Percentiles rank a stretch among this genome's conserved stretches.
phyloP scores from a whole-genome alignment of 2,329 filamentous ascomycete species.

The Talaromyces piceae region DNA sequence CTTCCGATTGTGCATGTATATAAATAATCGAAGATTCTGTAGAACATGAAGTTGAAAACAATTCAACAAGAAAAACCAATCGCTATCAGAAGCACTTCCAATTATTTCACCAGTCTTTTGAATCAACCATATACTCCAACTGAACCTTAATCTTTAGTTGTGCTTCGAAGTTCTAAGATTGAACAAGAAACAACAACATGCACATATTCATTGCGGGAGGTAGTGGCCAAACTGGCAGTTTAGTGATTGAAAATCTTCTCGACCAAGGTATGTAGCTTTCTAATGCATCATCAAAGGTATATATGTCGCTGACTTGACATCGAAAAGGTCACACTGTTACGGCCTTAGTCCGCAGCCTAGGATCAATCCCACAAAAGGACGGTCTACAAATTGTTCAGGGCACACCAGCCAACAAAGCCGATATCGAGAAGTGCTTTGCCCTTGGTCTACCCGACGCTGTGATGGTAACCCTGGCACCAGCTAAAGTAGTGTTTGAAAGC shows the following conservation, averaged over 20 bases:
- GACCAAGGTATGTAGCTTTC: neutral
- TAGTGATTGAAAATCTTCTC: slow-evolving; percentile 5
- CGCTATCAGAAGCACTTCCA: neutral
- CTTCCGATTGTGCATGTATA: neutral
- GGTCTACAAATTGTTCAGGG: slow-evolving; percentile 5
- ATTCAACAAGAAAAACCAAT: neutral
- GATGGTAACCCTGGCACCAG: slow-evolving; percentile 3
- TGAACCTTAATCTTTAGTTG: neutral
- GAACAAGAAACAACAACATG: slow-evolving; percentile 1
- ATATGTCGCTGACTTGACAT: neutral
- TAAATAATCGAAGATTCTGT: neutral
- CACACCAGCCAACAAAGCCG: slow-evolving; percentile 6
- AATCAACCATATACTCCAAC: neutral
- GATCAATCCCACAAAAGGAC: neutral
- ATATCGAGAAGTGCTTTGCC: slow-evolving; percentile 3
- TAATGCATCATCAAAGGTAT: neutral
- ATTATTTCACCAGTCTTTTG: neutral
- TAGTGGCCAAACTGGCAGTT: slow-evolving; percentile 9
- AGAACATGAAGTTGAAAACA: neutral
- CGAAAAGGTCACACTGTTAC: slow-evolving; percentile 4
- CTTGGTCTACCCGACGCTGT: slow-evolving; percentile 1
- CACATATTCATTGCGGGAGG: slow-evolving; percentile 9
- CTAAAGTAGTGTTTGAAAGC: neutral
- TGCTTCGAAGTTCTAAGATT: neutral
- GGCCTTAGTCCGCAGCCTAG: slow-evolving; percentile 7